Evolutionary conservation across 2,329 filamentous ascomycete species (phyloP).

Genomic region (Hypoxylon sp.): DNA sequence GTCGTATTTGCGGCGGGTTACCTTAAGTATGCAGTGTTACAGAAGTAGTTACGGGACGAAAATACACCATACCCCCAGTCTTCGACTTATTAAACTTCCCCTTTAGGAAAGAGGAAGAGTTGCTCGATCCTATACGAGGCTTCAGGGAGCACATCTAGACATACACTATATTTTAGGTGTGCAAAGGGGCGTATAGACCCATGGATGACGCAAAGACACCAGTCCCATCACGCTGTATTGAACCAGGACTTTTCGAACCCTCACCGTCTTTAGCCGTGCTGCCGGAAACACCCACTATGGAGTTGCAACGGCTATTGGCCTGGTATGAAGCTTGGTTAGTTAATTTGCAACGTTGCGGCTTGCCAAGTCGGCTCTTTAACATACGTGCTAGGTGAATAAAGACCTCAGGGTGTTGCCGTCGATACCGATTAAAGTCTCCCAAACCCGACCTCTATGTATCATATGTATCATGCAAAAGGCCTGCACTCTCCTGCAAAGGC

Average conservation of each 20-base stretch:
- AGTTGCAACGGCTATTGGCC: constrained; percentile 31
- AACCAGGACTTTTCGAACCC: constrained; percentile 9
- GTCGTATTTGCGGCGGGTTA: constrained; percentile 2
- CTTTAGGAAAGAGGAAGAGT: constrained; percentile 30
- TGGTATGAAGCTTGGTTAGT: constrained; percentile 34
- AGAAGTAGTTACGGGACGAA: constrained; percentile 14
- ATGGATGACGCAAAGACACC: constrained; percentile 11
- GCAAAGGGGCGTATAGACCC: constrained; percentile 4
- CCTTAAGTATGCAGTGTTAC: constrained; percentile 5
- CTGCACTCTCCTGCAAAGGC: constrained; percentile 27
- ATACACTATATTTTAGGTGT: constrained; percentile 6
- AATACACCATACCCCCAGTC: constrained; percentile 10
- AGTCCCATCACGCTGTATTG: constrained; percentile 20
- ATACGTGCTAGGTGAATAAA: constrained; percentile 25
- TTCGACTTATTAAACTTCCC: constrained; percentile 20
- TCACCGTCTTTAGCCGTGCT: constrained; percentile 41
- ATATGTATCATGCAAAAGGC: constrained; percentile 40
- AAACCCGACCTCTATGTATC: constrained; percentile 27
- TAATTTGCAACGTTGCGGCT: constrained; percentile 34
- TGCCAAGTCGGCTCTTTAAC: constrained; percentile 43
- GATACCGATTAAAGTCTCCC: not conserved
- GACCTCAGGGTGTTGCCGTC: constrained; percentile 29
- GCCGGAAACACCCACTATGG: constrained; percentile 39
- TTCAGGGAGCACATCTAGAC: constrained; percentile 6
- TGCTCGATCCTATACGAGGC: constrained; percentile 19